Percentiles rank a stretch among this genome's conserved stretches.
Conservation (phyloP, 1,284 basidiomycete species). For the Agroathelia rolfsii region DNA sequence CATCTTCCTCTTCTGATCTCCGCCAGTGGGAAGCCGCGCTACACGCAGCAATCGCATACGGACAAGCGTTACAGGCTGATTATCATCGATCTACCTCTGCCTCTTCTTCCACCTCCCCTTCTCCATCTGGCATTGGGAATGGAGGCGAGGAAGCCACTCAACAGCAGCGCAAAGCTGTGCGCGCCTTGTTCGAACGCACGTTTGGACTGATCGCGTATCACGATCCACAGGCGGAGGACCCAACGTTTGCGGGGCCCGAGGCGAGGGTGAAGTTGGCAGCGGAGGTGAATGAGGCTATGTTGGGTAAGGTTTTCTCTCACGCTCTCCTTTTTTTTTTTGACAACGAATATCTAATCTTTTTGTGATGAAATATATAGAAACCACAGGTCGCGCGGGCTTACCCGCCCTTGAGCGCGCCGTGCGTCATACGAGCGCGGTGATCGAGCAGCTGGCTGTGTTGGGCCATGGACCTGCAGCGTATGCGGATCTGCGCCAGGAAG, state of each 20-base stretch:
- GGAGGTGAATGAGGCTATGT: conserved; percentile 71
- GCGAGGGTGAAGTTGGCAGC: conserved; percentile 58
- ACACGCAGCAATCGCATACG: conserved; percentile 56
- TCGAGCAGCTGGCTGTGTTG: conserved; percentile 56
- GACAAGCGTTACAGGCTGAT: conserved; percentile 56
- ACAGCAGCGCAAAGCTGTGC: conserved; percentile 51
- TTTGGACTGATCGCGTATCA: conserved; percentile 73
- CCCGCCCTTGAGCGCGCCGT: conserved; percentile 69
- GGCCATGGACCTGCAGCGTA: conserved; percentile 71
- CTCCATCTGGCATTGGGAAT: too few species aligned
- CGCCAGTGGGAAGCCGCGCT: conserved; percentile 47
- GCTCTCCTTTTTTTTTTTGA: conserved; percentile 3
- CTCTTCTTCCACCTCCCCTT: too few species aligned
- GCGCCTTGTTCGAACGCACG: conserved; percentile 55
- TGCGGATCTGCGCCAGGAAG: conserved; percentile 68
- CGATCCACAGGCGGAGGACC: conserved; percentile 57
- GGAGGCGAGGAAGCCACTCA: too few species aligned
- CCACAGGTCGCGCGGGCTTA: conserved; percentile 60
- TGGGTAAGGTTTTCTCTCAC: conserved; percentile 62
- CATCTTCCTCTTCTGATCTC: conserved; percentile 16
- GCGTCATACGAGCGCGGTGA: conserved; percentile 55
- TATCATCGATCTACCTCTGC: too few species aligned
- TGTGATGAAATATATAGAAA: conserved; percentile 56
- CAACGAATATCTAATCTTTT: conserved; percentile 8
- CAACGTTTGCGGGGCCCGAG: conserved; percentile 57